Evolutionary conservation across 2,329 filamentous ascomycete genomes (phyloP), one percentile per base, ranked within the genome.

Genomic region (Lasiodiplodia sp.): DNA sequence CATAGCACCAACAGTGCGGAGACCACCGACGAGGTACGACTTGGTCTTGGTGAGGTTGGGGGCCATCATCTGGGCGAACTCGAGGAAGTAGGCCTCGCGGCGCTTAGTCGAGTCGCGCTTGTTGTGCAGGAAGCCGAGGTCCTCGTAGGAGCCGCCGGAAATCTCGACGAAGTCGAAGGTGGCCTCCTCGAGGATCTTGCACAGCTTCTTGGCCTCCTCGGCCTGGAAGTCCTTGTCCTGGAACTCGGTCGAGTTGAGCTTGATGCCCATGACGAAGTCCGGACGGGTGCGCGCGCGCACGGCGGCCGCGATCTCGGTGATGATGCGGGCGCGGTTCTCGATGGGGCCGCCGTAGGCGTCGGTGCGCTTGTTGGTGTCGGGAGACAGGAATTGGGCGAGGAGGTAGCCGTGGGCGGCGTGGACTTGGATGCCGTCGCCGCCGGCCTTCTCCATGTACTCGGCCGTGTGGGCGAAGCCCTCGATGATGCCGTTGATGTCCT

Each of bases 381-480:
- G 74, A 2, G 73, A 74, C n/a, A 80, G 72, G 73, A 81, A 80
- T 53, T 81, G 79, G 5, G 78, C 76, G 21, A 81, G 75, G 3
- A 80, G 73, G 69, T 79, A 80, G 14, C 77, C 77, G 69, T 79
- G 77, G 10, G 79, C 79, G 40, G 73, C 79, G 71, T 82, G 80
- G 12, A 82, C 72, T 69, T 82, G 71, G 25, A 80, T 77, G 10
- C 83, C 83, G 69, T 85, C 82, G 67, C 75, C 90, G 5, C 88
- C 88, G 2, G 86, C 87, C 73, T 86, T 86, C 69, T 89, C 82
- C 11, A 88, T 79, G 71, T 85, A 90, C 71, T 86, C 85, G 1
- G 87, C 87, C 0, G 87, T 83, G 72, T 91, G 85, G 0, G 86
- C 86, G 72, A 90, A 92, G 2, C 84, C 84, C 25, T 87, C 83